Conservation (phyloP, 1,139 yeast genomes). For the Pneumocystis sp. region DNA sequence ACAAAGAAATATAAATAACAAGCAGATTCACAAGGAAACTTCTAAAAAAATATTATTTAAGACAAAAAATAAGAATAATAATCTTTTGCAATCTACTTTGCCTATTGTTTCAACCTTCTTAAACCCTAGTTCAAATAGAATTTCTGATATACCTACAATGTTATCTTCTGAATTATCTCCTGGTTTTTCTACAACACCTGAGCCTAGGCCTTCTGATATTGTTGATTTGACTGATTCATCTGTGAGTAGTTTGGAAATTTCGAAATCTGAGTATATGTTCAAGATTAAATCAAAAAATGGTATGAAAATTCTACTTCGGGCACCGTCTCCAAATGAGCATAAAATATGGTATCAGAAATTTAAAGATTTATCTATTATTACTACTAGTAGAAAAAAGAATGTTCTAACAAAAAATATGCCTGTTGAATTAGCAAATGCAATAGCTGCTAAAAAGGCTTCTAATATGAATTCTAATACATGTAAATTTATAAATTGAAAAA, state of each 20-base stretch:
- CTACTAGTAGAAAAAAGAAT: conserved; percentile 27
- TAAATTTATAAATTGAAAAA: background rate
- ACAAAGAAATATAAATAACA: conserved; percentile 10
- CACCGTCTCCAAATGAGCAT: conserved; percentile 46
- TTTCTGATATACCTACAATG: background rate
- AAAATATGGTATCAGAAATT: conserved; percentile 56
- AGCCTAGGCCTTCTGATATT: conserved; percentile 5
- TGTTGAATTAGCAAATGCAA: background rate
- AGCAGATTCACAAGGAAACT: conserved; percentile 14
- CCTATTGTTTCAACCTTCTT: background rate
- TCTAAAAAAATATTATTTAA: conserved; percentile 23
- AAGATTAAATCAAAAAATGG: conserved; percentile 43
- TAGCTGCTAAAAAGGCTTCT: background rate
- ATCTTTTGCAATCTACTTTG: conserved; percentile 26
- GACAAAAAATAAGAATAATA: conserved; percentile 30
- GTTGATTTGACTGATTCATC: conserved; percentile 6
- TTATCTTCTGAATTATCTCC: conserved; percentile 35
- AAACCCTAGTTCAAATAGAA: background rate
- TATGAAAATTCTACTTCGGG: conserved; percentile 55
- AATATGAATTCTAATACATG: background rate
- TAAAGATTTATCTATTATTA: conserved; percentile 29
- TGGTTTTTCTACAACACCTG: background rate
- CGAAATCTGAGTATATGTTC: conserved; percentile 33
- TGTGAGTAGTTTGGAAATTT: conserved; percentile 13
- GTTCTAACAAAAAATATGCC: conserved; percentile 21